phyloP scores from a whole-genome alignment of 2,329 filamentous ascomycete species.

The Fusarium sp. region DNA sequence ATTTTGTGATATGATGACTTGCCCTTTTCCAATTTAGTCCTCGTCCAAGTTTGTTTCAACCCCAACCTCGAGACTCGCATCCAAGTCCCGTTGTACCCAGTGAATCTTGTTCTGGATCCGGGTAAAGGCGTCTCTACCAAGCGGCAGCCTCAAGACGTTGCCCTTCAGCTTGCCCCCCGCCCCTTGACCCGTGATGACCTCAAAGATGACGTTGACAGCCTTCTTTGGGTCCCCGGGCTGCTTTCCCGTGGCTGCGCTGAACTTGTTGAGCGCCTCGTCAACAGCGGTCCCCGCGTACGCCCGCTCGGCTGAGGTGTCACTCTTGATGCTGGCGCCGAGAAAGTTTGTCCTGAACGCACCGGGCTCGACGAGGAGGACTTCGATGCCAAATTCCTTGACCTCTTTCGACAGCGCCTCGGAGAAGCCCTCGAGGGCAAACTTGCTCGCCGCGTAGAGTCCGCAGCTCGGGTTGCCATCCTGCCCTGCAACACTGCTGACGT shows the following conservation, averaged over 20 bases:
- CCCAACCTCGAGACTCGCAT: slow-evolving; percentile 25
- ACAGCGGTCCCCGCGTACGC: slow-evolving; percentile 48
- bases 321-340: slow-evolving; percentile 46
- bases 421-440: slow-evolving; percentile 57
- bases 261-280: slow-evolving; percentile 39
- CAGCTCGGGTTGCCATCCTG: slow-evolving; percentile 53
- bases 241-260: slow-evolving; percentile 46
- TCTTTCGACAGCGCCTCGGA: slow-evolving; percentile 58
- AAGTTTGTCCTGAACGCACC: slow-evolving; percentile 65
- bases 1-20: no score
- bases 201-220: slow-evolving; percentile 52
- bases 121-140: slow-evolving; percentile 51
- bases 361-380: slow-evolving; percentile 60
- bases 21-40: neutral
- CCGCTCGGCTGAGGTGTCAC: slow-evolving; percentile 31
- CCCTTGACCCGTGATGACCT: slow-evolving; percentile 51
- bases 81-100: slow-evolving; percentile 25
- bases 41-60: slow-evolving; percentile 17
- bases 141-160: slow-evolving; percentile 49
- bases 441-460: slow-evolving; percentile 60
- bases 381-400: slow-evolving; percentile 57
- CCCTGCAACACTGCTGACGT: slow-evolving; percentile 60
- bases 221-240: slow-evolving; percentile 57
- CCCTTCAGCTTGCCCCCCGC: slow-evolving; percentile 43
- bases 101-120: slow-evolving; percentile 44